Conservation (phyloP, 1,284 basidiomycete species). For the Spongispora temasekensis region DNA sequence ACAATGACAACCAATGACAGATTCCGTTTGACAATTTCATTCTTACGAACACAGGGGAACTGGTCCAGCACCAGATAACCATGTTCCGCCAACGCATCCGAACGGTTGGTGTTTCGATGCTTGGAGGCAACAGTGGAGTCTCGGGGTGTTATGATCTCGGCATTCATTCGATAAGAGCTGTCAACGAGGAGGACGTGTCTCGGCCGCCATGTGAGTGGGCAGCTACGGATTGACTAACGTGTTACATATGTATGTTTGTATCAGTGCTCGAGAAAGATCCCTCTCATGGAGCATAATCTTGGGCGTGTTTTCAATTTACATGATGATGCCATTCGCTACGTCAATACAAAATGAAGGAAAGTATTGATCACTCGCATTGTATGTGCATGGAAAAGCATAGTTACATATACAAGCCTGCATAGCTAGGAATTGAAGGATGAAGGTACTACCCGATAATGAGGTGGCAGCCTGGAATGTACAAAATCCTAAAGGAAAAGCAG, state of each 20-base stretch:
- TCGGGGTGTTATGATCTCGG: conserved; percentile 76
- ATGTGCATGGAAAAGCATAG: conserved; percentile 11
- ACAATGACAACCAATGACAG: conserved; percentile 39
- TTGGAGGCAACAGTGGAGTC: conserved; percentile 75
- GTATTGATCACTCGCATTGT: conserved; percentile 7
- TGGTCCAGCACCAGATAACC: conserved; percentile 64
- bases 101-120: conserved; percentile 80
- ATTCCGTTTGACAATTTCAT: conserved; percentile 84
- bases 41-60: conserved; percentile 80
- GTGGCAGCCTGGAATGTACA: conserved; percentile 14
- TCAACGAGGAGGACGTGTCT: conserved; percentile 55
- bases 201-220: conserved; percentile 40
- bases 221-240: not conserved
- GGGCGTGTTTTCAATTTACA: conserved; percentile 1
- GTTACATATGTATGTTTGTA: too few relatives aligned
- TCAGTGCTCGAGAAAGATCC: conserved; percentile 35
- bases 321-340: not conserved
- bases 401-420: conserved; percentile 28
- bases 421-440: conserved; percentile 7
- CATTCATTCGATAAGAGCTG: conserved; percentile 67
- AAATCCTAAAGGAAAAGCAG: conserved; percentile 15
- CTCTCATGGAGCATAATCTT: conserved; percentile 30
- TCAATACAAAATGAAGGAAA: conserved; percentile 5
- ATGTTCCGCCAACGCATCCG: conserved; percentile 79
- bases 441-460: conserved; percentile 5